Base-by-base conservation (phyloP, 352 stramenopile genomes). In the Pythium sp. region DNA sequence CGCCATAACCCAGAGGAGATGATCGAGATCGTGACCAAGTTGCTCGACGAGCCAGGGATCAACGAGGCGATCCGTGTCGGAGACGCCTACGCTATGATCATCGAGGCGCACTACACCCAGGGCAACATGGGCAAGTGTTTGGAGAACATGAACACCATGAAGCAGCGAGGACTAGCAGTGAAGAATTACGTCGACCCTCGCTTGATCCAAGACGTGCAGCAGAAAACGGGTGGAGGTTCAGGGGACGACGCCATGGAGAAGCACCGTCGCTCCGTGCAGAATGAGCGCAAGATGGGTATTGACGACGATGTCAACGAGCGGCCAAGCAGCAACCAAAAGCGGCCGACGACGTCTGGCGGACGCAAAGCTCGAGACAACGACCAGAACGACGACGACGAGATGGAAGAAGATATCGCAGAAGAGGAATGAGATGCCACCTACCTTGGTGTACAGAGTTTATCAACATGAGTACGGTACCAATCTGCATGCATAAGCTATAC, bases 1-100 rank as follows among this genome's bases (percentile, higher is more conserved):
- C 85, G 82, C 30, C 71, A 84, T 30, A 91, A 91, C 58, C 81
- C 83, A 12, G 67, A 70, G 4, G 87, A 94, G 20, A 89, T 94
- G 74, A 77, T 94, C 32, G 69, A 83, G 0, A 80, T 97, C 2
- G 86, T 97, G 65, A 71, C 78, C 32, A 81, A 89, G 70, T 73
- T 98, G 36, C 77, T 98, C 14, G 80, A 94, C 5, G 84, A 96
- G 36, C 77, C 82, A 34, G 88, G 91, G 1, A 84, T 97, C 18
- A 89, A 97, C 28, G 77, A 88, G 30, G 90, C 89, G 8, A 91
- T 98, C 41, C 87, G 94, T 5, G 68, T 91, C 7, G 94, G 95
- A 20, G 95, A 98, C 69, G 87, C 82, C 18, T 98, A 93, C 62
- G 90, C 89, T 6, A 77, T 97, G 69, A 76, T 98, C 2, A 72